A percentile compares a stretch with the other conserved stretches of the same genome.
Evolutionary conservation across 176 grass and related monocot genomes (phyloP).

Genomic region (Elymus sibiricus): DNA sequence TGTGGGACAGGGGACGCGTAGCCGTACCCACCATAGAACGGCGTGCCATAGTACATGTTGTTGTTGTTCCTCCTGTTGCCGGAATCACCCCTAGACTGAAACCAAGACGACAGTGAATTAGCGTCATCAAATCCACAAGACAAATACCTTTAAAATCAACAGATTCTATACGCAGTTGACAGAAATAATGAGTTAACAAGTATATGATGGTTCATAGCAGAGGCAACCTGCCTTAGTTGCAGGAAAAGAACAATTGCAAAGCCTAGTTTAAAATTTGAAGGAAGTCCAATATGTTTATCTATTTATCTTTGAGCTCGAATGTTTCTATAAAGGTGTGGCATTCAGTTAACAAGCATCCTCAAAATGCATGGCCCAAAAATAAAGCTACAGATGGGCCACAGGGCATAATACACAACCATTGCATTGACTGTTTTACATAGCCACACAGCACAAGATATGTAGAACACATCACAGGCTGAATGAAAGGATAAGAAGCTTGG

Average conservation of each 20-base stretch:
- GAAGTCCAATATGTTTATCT: neutral
- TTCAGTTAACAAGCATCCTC: neutral
- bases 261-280: neutral
- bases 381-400: neutral
- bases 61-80: constrained; percentile 46
- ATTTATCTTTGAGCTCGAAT: neutral
- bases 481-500: neutral
- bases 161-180: neutral
- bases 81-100: constrained; percentile 52
- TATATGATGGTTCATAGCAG: neutral
- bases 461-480: neutral
- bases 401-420: neutral
- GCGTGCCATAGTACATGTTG: constrained; percentile 54
- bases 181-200: neutral
- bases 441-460: neutral
- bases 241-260: neutral
- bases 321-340: neutral
- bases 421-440: neutral
- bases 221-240: neutral
- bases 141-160: neutral
- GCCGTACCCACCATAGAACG: constrained; percentile 54
- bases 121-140: neutral
- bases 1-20: constrained; percentile 49
- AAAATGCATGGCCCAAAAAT: constrained; percentile 10
- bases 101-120: constrained; percentile 4